Evolutionary conservation across 768 basidiomycete species (phyloP), one percentile per base, ranked within the genome.

Genomic region (Grammothele lineata): DNA sequence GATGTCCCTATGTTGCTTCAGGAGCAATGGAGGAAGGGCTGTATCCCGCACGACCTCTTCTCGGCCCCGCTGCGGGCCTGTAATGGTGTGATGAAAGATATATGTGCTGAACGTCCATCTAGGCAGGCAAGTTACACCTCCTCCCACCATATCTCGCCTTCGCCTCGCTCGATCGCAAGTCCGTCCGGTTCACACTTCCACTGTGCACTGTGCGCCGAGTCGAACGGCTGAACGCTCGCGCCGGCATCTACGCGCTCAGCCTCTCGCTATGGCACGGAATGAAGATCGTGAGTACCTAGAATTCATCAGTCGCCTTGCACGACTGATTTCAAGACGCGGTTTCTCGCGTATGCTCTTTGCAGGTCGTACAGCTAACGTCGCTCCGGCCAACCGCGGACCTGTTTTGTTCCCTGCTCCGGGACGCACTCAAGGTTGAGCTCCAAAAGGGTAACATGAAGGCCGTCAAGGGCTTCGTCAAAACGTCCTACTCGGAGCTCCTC

Each of bases 171-270:
- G 96, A 99, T 66, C 81, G 86, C 60, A 92, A 92, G 63, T 93
- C 91, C 19, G 92, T 93, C 48, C 77, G 85, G 36, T 92, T 92
- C 67, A 92, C 92, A 7, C 69, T 98, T 8, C 95, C 96, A 24
- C 75, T 99, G 35, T 92, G 86, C 43, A 92, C 92, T 5, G 82
- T 99, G 56, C 80, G 96, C 42, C 74, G 96, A 45, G 96, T 99
- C 18, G 96, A 99, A 68, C 73, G 92, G 39, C 76, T 97, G 43
- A 96, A 95, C 64, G 87, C 92, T 10, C 81, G 92, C 12, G 88
- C 92, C 23, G 96, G 96, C 5, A 86, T 96, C 30, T 97, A 97
- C 63, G 94, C 95, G n/a, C 77, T 99, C 24, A 93, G 92, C 58
- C 70, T 98, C 17, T 78, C 83, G n/a, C 81, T 89, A 42, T 97